Conservation (phyloP, 495 filamentous ascomycete species). For the Cudoniella acicularis region DNA sequence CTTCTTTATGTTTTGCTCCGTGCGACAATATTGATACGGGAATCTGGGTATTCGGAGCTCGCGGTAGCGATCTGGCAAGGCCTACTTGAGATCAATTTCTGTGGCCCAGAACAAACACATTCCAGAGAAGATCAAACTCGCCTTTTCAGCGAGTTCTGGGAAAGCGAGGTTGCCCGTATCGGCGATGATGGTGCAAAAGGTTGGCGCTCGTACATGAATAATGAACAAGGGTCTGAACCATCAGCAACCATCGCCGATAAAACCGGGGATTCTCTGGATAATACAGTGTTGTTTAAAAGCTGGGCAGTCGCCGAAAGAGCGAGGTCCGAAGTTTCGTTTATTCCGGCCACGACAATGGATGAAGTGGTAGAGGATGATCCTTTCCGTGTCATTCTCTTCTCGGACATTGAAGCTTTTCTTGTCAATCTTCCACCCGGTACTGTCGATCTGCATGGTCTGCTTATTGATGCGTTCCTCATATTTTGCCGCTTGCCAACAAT, state of each 20-base stretch:
- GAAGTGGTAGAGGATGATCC: constrained; percentile 67
- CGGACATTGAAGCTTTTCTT: constrained; percentile 66
- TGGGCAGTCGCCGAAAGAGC: constrained; percentile 64
- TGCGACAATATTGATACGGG: constrained; percentile 65
- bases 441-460: constrained; percentile 31
- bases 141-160: constrained; percentile 64
- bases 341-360: constrained; percentile 62
- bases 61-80: constrained; percentile 82
- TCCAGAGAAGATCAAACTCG: constrained; percentile 6
- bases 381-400: constrained; percentile 71
- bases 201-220: constrained; percentile 57
- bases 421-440: constrained; percentile 42
- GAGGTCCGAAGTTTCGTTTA: constrained; percentile 38
- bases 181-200: constrained; percentile 71
- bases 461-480: constrained; percentile 64
- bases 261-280: constrained; percentile 24
- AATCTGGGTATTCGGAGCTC: constrained; percentile 78
- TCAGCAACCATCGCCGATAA: constrained; percentile 33
- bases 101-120: constrained; percentile 38
- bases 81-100: constrained; percentile 69
- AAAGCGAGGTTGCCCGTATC: constrained; percentile 74
- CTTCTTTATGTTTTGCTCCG: constrained; percentile 73
- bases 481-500: constrained; percentile 67
- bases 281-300: constrained; percentile 33
- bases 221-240: constrained; percentile 27